Percentiles rank a stretch among this genome's conserved stretches.
Evolutionary conservation across 1,139 yeast genomes (phyloP).

Genomic region (Debaryomyces coudertii): DNA sequence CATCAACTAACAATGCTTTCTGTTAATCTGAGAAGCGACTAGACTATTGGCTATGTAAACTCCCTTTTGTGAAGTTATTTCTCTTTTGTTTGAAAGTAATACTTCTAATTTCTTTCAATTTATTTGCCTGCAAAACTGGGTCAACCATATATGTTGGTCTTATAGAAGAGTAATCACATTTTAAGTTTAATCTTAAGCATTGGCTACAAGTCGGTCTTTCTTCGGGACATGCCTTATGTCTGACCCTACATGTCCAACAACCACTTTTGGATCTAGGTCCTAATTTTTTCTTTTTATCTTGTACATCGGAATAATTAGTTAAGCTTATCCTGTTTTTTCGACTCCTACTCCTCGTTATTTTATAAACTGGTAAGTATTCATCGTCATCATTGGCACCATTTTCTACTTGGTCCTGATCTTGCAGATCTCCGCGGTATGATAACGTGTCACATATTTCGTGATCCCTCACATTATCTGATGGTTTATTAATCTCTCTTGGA

Average conservation of each 20-base stretch:
- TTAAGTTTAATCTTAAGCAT: constrained; percentile 53
- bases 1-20: constrained; percentile 1
- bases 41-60: neutral
- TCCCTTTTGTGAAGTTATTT: constrained; percentile 19
- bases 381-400: constrained; percentile 8
- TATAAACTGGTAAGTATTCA: constrained; percentile 13
- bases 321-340: constrained; percentile 3
- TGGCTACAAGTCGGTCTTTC: constrained; percentile 59
- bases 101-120: constrained; percentile 52
- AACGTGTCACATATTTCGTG: neutral
- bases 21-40: neutral
- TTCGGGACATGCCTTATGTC: constrained; percentile 69
- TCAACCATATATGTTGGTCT: constrained; percentile 61
- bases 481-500: neutral
- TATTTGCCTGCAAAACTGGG: constrained; percentile 39
- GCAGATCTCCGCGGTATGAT: neutral
- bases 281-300: constrained; percentile 17
- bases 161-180: constrained; percentile 54
- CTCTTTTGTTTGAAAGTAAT: constrained; percentile 38
- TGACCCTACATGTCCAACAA: constrained; percentile 70
- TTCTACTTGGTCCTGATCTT: neutral
- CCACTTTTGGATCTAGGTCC: constrained; percentile 57
- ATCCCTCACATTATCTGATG: neutral
- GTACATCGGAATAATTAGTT: constrained; percentile 3
- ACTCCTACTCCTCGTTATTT: constrained; percentile 17